A percentile compares a stretch with the other conserved stretches of the same genome.
Evolutionary conservation across 176 grass and related monocot genomes (phyloP).

Genomic region (Aechmea fasciata): DNA sequence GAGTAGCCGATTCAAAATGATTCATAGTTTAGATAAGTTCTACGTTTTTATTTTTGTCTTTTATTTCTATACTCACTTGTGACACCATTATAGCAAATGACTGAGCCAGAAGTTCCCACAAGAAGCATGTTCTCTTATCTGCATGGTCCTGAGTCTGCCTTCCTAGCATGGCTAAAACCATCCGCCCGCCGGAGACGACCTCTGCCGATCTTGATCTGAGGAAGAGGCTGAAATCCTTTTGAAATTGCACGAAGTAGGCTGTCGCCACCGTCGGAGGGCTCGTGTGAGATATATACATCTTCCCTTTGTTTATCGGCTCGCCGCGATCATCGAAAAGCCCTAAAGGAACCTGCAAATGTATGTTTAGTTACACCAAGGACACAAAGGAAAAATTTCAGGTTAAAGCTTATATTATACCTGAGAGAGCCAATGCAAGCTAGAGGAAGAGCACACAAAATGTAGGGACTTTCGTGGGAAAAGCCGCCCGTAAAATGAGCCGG

Average conservation of each 20-base stretch:
- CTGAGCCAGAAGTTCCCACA: slow-evolving; percentile 85
- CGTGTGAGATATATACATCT: slow-evolving; percentile 72
- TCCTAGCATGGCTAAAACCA: slow-evolving; percentile 81
- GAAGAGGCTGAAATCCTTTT: slow-evolving; percentile 72
- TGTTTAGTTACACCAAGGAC: neutral
- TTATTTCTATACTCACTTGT: slow-evolving; percentile 35
- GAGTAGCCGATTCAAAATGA: too few relatives aligned
- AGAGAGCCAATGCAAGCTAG: slow-evolving; percentile 97
- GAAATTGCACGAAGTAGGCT: slow-evolving; percentile 74
- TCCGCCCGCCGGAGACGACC: slow-evolving; percentile 49
- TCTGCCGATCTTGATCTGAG: slow-evolving; percentile 72
- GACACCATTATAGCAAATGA: slow-evolving; percentile 56
- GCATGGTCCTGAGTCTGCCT: slow-evolving; percentile 33
- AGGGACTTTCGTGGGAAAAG: slow-evolving; percentile 61
- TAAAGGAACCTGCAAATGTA: slow-evolving; percentile 39
- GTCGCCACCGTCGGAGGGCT: slow-evolving; percentile 39
- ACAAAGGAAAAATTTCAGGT: neutral
- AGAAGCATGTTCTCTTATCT: slow-evolving; percentile 42
- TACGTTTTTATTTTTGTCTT: neutral
- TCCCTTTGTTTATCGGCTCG: slow-evolving; percentile 60
- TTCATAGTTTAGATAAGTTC: too few relatives aligned
- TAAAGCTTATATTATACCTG: slow-evolving; percentile 25
- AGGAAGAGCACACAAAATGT: slow-evolving; percentile 82
- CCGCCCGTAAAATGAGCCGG: slow-evolving; percentile 83
- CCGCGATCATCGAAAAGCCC: slow-evolving; percentile 35